Conservation (phyloP, 306 rosid genomes). For the Elaeagnus macrophylla region DNA sequence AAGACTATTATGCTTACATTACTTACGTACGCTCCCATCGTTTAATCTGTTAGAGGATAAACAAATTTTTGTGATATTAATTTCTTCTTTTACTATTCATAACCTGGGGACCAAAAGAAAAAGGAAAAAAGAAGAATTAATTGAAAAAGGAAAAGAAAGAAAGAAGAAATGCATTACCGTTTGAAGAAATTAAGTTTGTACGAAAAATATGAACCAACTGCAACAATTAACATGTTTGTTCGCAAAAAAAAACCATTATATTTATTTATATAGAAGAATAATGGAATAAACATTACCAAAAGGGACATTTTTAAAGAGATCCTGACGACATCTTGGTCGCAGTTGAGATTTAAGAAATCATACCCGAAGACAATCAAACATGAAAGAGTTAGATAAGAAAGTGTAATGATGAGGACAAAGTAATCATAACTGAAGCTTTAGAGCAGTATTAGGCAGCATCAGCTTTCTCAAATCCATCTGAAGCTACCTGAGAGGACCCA, state of each 20-base stretch:
- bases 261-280: background rate
- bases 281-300: constrained; percentile 44
- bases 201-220: too few relatives aligned
- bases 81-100: too few relatives aligned
- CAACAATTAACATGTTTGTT: background rate
- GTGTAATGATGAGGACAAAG: background rate
- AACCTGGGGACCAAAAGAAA: too few relatives aligned
- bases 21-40: constrained; percentile 90
- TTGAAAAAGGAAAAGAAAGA: too few relatives aligned
- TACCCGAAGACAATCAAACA: constrained; percentile 38
- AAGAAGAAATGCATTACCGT: too few relatives aligned
- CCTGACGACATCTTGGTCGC: constrained; percentile 86
- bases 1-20: constrained; percentile 90
- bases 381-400: background rate
- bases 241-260: background rate
- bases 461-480: constrained; percentile 83
- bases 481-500: constrained; percentile 74
- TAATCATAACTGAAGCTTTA: constrained; percentile 49
- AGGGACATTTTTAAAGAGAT: constrained; percentile 80
- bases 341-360: constrained; percentile 70
- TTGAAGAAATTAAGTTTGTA: too few relatives aligned
- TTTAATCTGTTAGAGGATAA: constrained; percentile 50
- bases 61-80: constrained; percentile 12
- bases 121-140: too few relatives aligned
- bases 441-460: constrained; percentile 86